phyloP scores from a whole-genome alignment of 2,329 filamentous ascomycete species.

The Ascochyta rabiei region DNA sequence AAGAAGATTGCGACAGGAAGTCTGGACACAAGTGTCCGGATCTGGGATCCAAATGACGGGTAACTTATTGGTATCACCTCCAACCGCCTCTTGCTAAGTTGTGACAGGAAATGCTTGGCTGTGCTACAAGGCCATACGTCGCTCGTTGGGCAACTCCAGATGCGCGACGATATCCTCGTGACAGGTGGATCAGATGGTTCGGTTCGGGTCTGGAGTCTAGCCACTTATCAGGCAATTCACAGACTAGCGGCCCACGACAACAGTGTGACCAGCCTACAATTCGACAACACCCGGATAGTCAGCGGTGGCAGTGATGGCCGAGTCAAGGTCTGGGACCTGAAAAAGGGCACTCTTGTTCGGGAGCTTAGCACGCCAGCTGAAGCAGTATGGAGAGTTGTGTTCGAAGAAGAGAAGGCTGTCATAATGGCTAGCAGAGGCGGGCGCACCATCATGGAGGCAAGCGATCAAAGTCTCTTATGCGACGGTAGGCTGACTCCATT shows the following conservation, averaged over 20 bases:
- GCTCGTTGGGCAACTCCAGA: conserved; percentile 93
- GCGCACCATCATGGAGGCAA: conserved; percentile 96
- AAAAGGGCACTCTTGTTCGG: conserved; percentile 86
- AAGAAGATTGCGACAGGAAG: conserved; percentile 92
- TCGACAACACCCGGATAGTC: conserved; percentile 93
- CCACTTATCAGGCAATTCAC: conserved; percentile 90
- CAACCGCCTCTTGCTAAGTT: conserved; percentile 18
- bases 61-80: conserved; percentile 54
- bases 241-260: conserved; percentile 96
- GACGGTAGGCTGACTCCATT: conserved; percentile 37
- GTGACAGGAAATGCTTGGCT: conserved; percentile 71
- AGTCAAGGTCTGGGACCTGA: conserved; percentile 97
- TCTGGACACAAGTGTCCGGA: conserved; percentile 92
- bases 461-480: conserved; percentile 37
- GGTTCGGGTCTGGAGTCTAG: conserved; percentile 93
- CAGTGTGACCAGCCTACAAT: conserved; percentile 95
- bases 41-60: conserved; percentile 93
- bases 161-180: conserved; percentile 91
- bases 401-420: conserved; percentile 97
- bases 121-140: conserved; percentile 97
- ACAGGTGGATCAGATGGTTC: conserved; percentile 96
- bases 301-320: conserved; percentile 96
- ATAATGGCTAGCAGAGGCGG: conserved; percentile 86
- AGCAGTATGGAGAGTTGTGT: conserved; percentile 96
- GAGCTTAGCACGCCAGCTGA: conserved; percentile 92